A percentile compares a stretch with the other conserved stretches of the same genome.
phyloP scores from a whole-genome alignment of 345 rosid species.

The Hibiscus syriacus region DNA sequence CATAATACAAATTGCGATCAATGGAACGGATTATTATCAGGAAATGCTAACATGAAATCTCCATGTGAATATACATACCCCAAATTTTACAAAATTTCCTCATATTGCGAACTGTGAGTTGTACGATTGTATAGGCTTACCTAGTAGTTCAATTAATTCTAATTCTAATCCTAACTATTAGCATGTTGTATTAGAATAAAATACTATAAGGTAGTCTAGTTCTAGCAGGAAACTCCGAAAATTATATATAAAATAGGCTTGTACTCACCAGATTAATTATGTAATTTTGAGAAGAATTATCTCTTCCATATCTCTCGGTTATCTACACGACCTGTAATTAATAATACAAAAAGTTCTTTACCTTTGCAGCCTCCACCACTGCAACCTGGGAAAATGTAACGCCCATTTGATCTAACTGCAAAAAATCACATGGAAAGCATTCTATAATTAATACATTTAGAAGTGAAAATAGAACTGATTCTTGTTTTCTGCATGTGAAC shows the following conservation, averaged over 20 bases:
- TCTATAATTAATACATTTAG: constrained; percentile 5
- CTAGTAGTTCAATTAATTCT: too few relatives aligned
- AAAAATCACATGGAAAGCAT: constrained; percentile 6
- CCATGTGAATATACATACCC: neutral
- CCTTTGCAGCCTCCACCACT: constrained; percentile 43
- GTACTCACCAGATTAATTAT: too few relatives aligned
- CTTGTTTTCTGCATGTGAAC: neutral
- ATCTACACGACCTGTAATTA: too few relatives aligned
- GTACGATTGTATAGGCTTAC: too few relatives aligned
- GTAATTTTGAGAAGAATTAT: too few relatives aligned
- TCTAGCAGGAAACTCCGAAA: too few relatives aligned
- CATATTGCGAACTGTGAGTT: neutral
- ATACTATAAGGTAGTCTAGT: too few relatives aligned
- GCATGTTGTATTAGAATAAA: too few relatives aligned
- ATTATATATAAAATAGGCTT: too few relatives aligned
- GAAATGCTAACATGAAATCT: neutral
- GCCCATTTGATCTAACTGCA: constrained; percentile 68
- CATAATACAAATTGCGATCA: neutral
- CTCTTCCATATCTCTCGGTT: too few relatives aligned
- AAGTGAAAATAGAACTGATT: neutral
- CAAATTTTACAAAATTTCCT: too few relatives aligned
- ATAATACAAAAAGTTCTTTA: constrained; percentile 12
- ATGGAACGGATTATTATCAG: neutral
- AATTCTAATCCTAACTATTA: too few relatives aligned
- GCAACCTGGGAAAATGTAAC: constrained; percentile 52